Percentiles rank a stretch among this genome's conserved stretches.
These are phyloP conservation scores for Aspergillus chevalieri DNA, from an alignment of 2,329 filamentous ascomycete species.

Conservation along the genomic window DNA sequence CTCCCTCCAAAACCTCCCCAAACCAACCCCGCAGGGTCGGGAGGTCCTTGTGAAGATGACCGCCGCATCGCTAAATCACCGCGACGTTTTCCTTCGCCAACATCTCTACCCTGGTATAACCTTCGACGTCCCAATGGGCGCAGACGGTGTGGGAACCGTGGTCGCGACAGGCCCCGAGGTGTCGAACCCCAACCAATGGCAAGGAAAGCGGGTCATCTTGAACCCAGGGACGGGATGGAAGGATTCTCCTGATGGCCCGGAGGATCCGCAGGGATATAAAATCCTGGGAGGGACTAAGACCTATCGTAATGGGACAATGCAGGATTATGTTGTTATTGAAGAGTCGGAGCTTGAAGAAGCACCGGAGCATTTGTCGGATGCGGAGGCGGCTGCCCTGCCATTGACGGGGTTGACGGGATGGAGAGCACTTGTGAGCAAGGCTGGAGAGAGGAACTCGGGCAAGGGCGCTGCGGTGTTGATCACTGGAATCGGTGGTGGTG, in stretches of 20 bases:
- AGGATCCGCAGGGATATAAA: constrained; percentile 45
- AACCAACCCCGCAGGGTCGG: constrained; percentile 56
- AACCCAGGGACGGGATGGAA: constrained; percentile 76
- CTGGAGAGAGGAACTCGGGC: constrained; percentile 48
- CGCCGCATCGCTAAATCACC: constrained; percentile 84
- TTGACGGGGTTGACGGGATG: constrained; percentile 82
- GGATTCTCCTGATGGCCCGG: constrained; percentile 64
- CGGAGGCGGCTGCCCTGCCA: constrained; percentile 77
- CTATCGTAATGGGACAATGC: constrained; percentile 62
- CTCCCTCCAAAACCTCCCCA: constrained; percentile 54
- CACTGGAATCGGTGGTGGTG: constrained; percentile 89
- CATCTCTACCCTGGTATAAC: constrained; percentile 82
- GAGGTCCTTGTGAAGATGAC: constrained; percentile 71
- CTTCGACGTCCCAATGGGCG: constrained; percentile 70
- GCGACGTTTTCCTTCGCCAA: constrained; percentile 89
- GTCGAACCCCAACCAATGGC: constrained; percentile 48
- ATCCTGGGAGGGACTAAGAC: constrained; percentile 53
- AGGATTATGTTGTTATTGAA: constrained; percentile 65
- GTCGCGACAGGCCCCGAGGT: constrained; percentile 54
- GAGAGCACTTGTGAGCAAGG: constrained; percentile 78
- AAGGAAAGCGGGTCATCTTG: constrained; percentile 66
- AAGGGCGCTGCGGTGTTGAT: constrained; percentile 69
- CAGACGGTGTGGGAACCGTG: constrained; percentile 76
- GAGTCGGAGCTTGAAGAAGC: constrained; percentile 69
- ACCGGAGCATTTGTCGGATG: constrained; percentile 63